These are phyloP conservation scores for Peribolospora baueri DNA, from an alignment of 768 basidiomycete species.

Conservation along the genomic window DNA sequence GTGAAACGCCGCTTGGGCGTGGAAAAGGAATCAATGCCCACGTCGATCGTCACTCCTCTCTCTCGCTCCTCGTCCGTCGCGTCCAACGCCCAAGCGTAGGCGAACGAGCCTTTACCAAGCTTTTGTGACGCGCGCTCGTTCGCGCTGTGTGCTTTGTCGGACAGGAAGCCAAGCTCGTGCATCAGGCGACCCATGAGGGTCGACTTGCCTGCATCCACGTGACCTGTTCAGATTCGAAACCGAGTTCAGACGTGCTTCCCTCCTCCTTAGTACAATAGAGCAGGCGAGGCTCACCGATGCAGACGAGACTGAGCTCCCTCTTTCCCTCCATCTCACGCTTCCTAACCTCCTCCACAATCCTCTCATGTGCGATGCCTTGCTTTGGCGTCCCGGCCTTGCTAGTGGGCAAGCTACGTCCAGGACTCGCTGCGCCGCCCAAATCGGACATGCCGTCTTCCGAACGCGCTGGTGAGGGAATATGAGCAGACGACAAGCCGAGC, in stretches of 20 bases:
- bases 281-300: not conserved
- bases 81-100: slow-evolving; percentile 95
- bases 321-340: no score
- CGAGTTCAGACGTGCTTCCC: not conserved
- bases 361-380: no score
- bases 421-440: no score
- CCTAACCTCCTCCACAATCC: no score
- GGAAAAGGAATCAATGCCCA: slow-evolving; percentile 40
- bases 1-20: slow-evolving; percentile 60
- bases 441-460: no score
- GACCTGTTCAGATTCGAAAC: slow-evolving; percentile 31
- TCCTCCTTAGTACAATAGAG: not conserved
- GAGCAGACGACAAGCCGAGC: no score
- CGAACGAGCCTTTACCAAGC: slow-evolving; percentile 81
- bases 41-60: slow-evolving; percentile 96
- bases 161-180: slow-evolving; percentile 70
- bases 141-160: slow-evolving; percentile 54
- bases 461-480: no score
- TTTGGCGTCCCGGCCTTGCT: no score
- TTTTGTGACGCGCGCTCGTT: slow-evolving; percentile 78
- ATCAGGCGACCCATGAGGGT: slow-evolving; percentile 85
- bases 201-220: slow-evolving; percentile 96
- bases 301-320: no score
- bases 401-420: no score
- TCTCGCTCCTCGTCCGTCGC: slow-evolving; percentile 79